Conservation (phyloP, 139 green algal species). For the Chlamydomonas applanata region DNA sequence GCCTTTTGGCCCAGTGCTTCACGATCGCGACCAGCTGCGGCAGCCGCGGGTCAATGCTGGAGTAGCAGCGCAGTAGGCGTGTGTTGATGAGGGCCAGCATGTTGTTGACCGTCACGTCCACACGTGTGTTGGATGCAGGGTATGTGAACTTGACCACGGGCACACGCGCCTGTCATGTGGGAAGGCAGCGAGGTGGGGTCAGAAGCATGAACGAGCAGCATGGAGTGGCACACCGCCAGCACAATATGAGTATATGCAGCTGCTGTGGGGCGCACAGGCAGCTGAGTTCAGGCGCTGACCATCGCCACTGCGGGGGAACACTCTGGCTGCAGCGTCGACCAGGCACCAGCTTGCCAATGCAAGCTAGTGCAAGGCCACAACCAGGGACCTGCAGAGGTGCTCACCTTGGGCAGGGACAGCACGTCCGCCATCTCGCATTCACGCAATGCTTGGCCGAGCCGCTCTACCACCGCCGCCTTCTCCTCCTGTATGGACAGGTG, state of each 20-base stretch:
- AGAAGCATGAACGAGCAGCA: neutral
- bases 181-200: no score
- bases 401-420: slow-evolving; percentile 55
- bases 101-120: slow-evolving; percentile 89
- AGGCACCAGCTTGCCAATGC: neutral
- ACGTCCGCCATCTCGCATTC: slow-evolving; percentile 61
- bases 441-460: slow-evolving; percentile 56
- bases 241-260: no score
- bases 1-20: slow-evolving; percentile 92
- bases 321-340: no score
- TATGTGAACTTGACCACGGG: slow-evolving; percentile 77
- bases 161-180: slow-evolving; percentile 11
- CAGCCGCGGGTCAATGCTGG: slow-evolving; percentile 72
- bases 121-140: slow-evolving; percentile 42
- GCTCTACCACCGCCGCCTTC: slow-evolving; percentile 55
- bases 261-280: no score
- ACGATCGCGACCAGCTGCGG: slow-evolving; percentile 75
- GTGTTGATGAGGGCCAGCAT: slow-evolving; percentile 84
- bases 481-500: neutral
- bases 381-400: no score
- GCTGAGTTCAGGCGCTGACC: no score
- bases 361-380: neutral
- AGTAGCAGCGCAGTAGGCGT: slow-evolving; percentile 80
- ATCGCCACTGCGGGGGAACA: no score
- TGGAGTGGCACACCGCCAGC: no score